Percentiles rank a stretch among this genome's conserved stretches.
Evolutionary conservation across 1,284 basidiomycete species (phyloP).

Genomic region (Moesziomyces parantarcticus): DNA sequence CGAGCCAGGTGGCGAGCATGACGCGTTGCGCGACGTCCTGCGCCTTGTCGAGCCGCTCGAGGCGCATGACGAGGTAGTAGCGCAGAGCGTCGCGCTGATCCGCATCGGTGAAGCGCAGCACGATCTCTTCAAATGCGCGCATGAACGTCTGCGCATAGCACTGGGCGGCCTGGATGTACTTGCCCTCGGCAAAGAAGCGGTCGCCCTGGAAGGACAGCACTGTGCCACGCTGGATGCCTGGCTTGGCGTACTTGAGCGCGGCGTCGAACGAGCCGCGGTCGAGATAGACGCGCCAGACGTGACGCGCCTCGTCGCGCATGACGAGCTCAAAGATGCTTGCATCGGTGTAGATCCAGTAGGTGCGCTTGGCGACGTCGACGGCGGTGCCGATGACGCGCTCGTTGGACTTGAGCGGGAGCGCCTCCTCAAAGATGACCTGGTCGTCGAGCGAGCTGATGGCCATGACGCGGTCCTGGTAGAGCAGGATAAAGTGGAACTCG

Average conservation of each 20-base stretch:
- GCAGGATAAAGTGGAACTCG: constrained; percentile 89
- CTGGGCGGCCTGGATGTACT: constrained; percentile 90
- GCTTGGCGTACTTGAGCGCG: constrained; percentile 84
- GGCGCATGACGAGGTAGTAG: constrained; percentile 85
- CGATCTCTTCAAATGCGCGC: constrained; percentile 88
- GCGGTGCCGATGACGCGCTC: constrained; percentile 60
- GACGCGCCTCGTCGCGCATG: constrained; percentile 86
- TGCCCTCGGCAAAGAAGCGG: constrained; percentile 81
- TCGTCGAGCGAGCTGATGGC: constrained; percentile 85
- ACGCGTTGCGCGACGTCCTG: constrained; percentile 86
- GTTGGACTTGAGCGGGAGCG: constrained; percentile 51
- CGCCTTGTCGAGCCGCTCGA: constrained; percentile 83
- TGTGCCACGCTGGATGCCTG: constrained; percentile 82
- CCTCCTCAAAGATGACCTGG: constrained; percentile 83
- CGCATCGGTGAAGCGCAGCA: constrained; percentile 87
- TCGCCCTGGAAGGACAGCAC: constrained; percentile 87
- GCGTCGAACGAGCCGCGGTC: constrained; percentile 80
- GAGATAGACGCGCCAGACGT: constrained; percentile 93
- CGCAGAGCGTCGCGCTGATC: constrained; percentile 91
- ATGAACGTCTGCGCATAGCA: constrained; percentile 78
- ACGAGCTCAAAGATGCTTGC: constrained; percentile 89
- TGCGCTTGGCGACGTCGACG: constrained; percentile 83
- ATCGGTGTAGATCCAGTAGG: constrained; percentile 94
- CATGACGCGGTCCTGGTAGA: constrained; percentile 83
- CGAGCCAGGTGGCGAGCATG: constrained; percentile 98